Evolutionary conservation across 345 rosid genomes (phyloP), one percentile per base, ranked within the genome.

Genomic region (Salix udensis): DNA sequence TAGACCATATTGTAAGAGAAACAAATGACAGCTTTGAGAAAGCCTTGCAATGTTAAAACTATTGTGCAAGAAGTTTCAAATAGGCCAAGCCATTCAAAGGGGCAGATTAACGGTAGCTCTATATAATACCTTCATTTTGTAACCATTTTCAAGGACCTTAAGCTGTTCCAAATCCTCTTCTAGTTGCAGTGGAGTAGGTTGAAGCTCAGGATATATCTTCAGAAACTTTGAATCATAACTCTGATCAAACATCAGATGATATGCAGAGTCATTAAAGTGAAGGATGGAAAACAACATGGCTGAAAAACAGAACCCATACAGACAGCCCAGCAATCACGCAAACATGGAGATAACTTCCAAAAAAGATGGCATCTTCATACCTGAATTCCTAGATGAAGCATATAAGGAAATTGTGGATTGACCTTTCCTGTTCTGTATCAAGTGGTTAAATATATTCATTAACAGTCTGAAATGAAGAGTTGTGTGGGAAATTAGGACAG

Each of bases 301-400:
- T 19, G 65, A 28, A 42, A 75, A 14, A 55, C 60, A 34, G n/a
- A 71, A 7, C 13, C 68, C 13, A 46, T 7, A 2, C 9, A 52
- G 55, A 52, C 40, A 23, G 60, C 16, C 24, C 60, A 16, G 3
- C n/a, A 65, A 39, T 42, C 40, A 68, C 5, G 31, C 6, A 14
- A 64, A 64, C 37, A 11, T n/a, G 11, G 18, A 11, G 48, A 74
- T 26, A 46, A 12, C 28, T 1, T 50, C 14, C 19, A 24, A 50
- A 58, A 6, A 67, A 28, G 58, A 78, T 31, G 12, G 44, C 44
- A 30, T 71, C 70, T 65, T 9, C 2, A 55, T 81, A 96, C 99
- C 96, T 96, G 99, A 80, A 96, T 90, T 74, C 99, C 98, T 67
- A 96, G 99, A 85, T 94, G 99, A 79, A 96, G 97, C 91, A 94